These are phyloP conservation scores for Malus fusca DNA, from an alignment of 306 rosid genomes.

Conservation along the genomic window DNA sequence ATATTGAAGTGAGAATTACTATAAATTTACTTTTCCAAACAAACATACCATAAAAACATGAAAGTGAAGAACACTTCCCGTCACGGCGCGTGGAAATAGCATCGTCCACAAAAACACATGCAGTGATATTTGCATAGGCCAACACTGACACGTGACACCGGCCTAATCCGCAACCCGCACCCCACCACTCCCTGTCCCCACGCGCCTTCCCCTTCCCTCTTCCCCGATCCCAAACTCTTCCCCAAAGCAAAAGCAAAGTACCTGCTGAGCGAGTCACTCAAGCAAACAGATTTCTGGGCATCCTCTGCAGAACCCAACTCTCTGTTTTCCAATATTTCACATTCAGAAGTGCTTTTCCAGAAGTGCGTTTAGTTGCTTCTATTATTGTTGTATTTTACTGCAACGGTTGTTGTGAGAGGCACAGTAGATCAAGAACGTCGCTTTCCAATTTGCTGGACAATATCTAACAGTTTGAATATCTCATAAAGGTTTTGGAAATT, in stretches of 20 bases:
- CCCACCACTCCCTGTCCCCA: neutral
- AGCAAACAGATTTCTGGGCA: neutral
- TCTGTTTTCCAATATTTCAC: neutral
- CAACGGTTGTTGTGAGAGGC: conserved; percentile 22
- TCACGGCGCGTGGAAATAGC: neutral
- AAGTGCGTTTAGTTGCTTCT: neutral
- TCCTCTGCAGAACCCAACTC: neutral
- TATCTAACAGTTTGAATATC: conserved; percentile 5
- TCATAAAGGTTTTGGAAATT: neutral
- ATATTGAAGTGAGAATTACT: no score
- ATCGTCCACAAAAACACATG: neutral
- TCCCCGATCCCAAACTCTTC: conserved; percentile 1
- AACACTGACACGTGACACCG: conserved; percentile 1
- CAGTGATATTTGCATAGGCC: neutral
- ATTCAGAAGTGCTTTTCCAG: neutral
- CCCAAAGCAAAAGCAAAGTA: conserved; percentile 5
- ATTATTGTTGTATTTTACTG: neutral
- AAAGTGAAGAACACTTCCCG: no score
- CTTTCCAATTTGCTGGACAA: conserved; percentile 10
- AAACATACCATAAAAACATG: no score
- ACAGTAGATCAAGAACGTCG: conserved; percentile 20
- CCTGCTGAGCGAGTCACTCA: neutral
- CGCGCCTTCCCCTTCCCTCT: neutral
- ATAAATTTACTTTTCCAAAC: no score
- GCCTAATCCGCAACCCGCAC: conserved; percentile 4